Base-by-base conservation (phyloP, 2,329 filamentous ascomycete genomes). In the Calonectria henricotiae region DNA sequence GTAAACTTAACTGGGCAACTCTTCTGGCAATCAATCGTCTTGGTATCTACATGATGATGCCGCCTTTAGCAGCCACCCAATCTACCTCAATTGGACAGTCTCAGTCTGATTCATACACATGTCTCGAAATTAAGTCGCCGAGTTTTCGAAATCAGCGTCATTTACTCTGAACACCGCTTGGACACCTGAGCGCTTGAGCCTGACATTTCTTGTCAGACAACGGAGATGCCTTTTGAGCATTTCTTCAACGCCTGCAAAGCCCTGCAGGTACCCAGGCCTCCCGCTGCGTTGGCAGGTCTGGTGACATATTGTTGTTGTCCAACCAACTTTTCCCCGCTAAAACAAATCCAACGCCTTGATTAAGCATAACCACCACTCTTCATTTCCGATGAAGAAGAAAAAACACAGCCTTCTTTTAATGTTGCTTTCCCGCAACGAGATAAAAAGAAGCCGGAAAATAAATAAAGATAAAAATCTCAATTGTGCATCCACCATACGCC, bases 141-240 rank as follows among this genome's bases (percentile, higher is more conserved):
- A 39, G 20, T 58, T 37, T 32, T 58, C 32, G 12, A 58, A 39
- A 58, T 39, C 30, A 55, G 25, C 25, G 2, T 37, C 51, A 58
- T 58, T 39, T 58, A 58, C 32, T 39, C 51, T 58, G 51, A 58
- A 58, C 51, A 37, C 51, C 51, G 32, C 51, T 58, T 58, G 51
- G 51, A 58, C 35, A 25, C 51, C 20, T 39, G 12, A 58, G 35
- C 12, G 23, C 20, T 39, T 3, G 35, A 37, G 32, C 11, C 51
- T 30, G 51, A 25, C 6, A 41, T 58, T 39, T 58, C 35, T 17
- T 39, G 37, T 58, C 35, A 23, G n/a, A 58, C 17, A 39, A n/a
- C 20, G n/a, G 27, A 30, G 47, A 15, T 39, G 20, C 23, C 51
- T 58, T 15, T 58, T n/a, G 51, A 20, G 5, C 20, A 39, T 25